These are phyloP conservation scores for Terana coerulea DNA, from an alignment of 768 basidiomycete genomes.

Conservation along the genomic window DNA sequence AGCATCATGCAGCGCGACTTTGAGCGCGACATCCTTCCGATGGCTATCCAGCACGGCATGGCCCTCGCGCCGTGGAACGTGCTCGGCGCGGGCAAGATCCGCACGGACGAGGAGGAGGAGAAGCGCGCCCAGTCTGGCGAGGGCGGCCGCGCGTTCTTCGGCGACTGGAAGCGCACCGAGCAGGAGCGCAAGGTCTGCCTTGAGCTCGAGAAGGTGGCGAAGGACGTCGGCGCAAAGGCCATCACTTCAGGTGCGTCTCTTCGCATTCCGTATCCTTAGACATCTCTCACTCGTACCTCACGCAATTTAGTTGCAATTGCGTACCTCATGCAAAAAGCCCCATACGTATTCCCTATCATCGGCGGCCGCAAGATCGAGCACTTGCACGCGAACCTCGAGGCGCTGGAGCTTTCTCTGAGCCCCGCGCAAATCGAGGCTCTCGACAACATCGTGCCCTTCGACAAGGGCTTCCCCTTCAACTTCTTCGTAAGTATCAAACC, in stretches of 20 bases:
- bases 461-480: slow-evolving; percentile 38
- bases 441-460: slow-evolving; percentile 38
- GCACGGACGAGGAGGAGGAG: slow-evolving; percentile 32
- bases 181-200: slow-evolving; percentile 36
- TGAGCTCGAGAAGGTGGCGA: slow-evolving; percentile 45
- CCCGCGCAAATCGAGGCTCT: slow-evolving; percentile 41
- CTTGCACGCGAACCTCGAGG: slow-evolving; percentile 43
- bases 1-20: slow-evolving; percentile 28
- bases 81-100: slow-evolving; percentile 34
- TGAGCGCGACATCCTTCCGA: slow-evolving; percentile 36
- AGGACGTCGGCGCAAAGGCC: slow-evolving; percentile 35
- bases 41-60: slow-evolving; percentile 21
- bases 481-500: slow-evolving; percentile 24
- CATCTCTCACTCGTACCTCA: neutral
- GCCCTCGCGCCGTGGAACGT: slow-evolving; percentile 39
- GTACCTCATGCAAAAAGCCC: slow-evolving; percentile 47
- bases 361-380: slow-evolving; percentile 49
- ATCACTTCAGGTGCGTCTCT: neutral
- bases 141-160: slow-evolving; percentile 22
- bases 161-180: slow-evolving; percentile 41
- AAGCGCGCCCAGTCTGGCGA: slow-evolving; percentile 23
- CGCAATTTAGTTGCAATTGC: slow-evolving; percentile 39
- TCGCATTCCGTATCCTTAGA: neutral
- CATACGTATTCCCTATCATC: slow-evolving; percentile 45
- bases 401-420: slow-evolving; percentile 40